Percentiles rank a stretch among this genome's conserved stretches.
These are phyloP conservation scores for Fusarium begoniae DNA, from an alignment of 2,329 filamentous ascomycete genomes.

Conservation along the genomic window DNA sequence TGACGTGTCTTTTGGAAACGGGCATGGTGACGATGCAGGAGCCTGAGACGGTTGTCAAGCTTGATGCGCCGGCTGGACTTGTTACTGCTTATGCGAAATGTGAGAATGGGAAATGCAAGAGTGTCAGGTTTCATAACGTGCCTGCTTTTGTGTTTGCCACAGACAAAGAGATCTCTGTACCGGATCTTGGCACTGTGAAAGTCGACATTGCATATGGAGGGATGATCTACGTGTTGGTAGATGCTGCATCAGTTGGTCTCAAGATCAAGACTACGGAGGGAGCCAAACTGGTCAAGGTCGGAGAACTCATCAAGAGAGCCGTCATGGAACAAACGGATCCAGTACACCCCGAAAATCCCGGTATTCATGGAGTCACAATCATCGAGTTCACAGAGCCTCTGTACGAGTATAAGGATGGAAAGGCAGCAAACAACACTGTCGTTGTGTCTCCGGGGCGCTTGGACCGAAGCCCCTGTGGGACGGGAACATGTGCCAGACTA, in stretches of 20 bases:
- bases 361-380: slow-evolving; percentile 22
- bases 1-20: slow-evolving; percentile 18
- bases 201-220: slow-evolving; percentile 30
- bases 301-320: slow-evolving; percentile 28
- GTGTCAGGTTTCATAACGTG: slow-evolving; percentile 28
- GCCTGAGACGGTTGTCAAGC: slow-evolving; percentile 23
- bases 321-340: slow-evolving; percentile 14
- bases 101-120: slow-evolving; percentile 32
- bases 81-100: slow-evolving; percentile 25
- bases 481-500: slow-evolving; percentile 26
- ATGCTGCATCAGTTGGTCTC: slow-evolving; percentile 16
- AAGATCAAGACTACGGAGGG: slow-evolving; percentile 22
- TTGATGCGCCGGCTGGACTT: slow-evolving; percentile 28
- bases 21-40: slow-evolving; percentile 34
- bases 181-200: slow-evolving; percentile 8
- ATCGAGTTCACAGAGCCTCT: slow-evolving; percentile 30
- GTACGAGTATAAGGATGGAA: background rate
- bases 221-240: slow-evolving; percentile 32
- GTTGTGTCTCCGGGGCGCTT: slow-evolving; percentile 25
- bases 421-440: slow-evolving; percentile 19
- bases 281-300: slow-evolving; percentile 15
- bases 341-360: slow-evolving; percentile 20
- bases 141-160: slow-evolving; percentile 31
- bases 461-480: slow-evolving; percentile 28
- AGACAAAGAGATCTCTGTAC: slow-evolving; percentile 17